phyloP scores from a whole-genome alignment of 1,284 basidiomycete species.

The Singerocomus rubriflavus region DNA sequence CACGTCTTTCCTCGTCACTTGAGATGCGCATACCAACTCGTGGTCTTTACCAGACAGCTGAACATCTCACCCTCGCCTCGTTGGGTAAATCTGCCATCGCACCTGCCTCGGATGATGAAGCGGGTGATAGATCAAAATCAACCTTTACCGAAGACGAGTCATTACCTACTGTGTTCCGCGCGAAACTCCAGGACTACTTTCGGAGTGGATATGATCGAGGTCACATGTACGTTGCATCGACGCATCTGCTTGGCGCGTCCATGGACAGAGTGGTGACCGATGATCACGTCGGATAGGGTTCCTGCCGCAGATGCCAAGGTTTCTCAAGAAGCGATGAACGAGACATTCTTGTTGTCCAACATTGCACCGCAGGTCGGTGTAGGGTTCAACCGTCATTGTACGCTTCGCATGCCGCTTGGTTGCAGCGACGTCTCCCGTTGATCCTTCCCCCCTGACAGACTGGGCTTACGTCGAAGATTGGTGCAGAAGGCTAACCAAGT shows the following conservation, averaged over 20 bases:
- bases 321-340: slow-evolving; percentile 92
- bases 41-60: slow-evolving; percentile 67
- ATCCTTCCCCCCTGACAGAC: slow-evolving; percentile 46
- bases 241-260: background rate
- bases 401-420: slow-evolving; percentile 23
- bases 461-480: slow-evolving; percentile 98
- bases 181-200: slow-evolving; percentile 89
- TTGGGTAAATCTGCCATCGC: slow-evolving; percentile 51
- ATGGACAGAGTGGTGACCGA: background rate
- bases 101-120: slow-evolving; percentile 32
- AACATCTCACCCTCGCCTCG: slow-evolving; percentile 82
- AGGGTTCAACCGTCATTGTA: slow-evolving; percentile 97
- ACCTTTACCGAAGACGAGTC: slow-evolving; percentile 83
- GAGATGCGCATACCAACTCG: background rate
- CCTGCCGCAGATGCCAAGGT: slow-evolving; percentile 96
- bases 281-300: slow-evolving; percentile 52
- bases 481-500: slow-evolving; percentile 83
- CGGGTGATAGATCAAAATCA: slow-evolving; percentile 75
- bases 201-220: slow-evolving; percentile 94
- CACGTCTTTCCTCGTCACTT: background rate
- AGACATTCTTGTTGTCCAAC: slow-evolving; percentile 94
- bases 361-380: slow-evolving; percentile 98
- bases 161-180: slow-evolving; percentile 79
- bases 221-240: slow-evolving; percentile 71
- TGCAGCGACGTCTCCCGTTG: background rate